Conservation (phyloP, 2,329 filamentous ascomycete species). For the Neophaeococcomyces mojaviensis region DNA sequence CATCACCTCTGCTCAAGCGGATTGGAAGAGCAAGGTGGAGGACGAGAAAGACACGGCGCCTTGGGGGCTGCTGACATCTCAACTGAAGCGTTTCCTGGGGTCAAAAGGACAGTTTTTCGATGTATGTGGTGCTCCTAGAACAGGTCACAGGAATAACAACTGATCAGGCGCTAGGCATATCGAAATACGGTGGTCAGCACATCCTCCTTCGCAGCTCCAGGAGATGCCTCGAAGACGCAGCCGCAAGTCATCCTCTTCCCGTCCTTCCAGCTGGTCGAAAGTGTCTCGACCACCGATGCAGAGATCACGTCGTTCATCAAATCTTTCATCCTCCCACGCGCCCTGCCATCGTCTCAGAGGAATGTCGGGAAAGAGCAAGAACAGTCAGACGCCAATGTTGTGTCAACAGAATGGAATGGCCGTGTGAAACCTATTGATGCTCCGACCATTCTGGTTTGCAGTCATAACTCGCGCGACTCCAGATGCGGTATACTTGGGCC, state of each 20-base stretch:
- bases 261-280: constrained; percentile 70
- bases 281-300: constrained; percentile 38
- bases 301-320: constrained; percentile 39
- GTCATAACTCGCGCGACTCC: constrained; percentile 72
- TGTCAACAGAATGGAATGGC: constrained; percentile 44
- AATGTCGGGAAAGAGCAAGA: constrained; percentile 47
- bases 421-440: constrained; percentile 20
- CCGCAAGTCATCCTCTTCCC: constrained; percentile 66
- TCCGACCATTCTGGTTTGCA: constrained; percentile 68
- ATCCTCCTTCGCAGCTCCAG: constrained; percentile 52
- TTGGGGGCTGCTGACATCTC: constrained; percentile 48
- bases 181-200: constrained; percentile 72
- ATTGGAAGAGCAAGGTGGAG: constrained; percentile 81
- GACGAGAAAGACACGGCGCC: constrained; percentile 56
- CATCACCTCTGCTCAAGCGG: constrained; percentile 68
- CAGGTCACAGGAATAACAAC: background rate
- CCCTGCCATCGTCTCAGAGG: constrained; percentile 57
- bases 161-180: constrained; percentile 55
- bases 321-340: constrained; percentile 44
- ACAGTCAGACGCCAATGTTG: constrained; percentile 42
- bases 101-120: constrained; percentile 59
- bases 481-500: constrained; percentile 78
- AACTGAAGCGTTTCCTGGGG: constrained; percentile 61
- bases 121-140: constrained; percentile 39
- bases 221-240: background rate